These are phyloP conservation scores for Elsinoe batatas DNA, from an alignment of 2,329 filamentous ascomycete genomes.

Conservation along the genomic window DNA sequence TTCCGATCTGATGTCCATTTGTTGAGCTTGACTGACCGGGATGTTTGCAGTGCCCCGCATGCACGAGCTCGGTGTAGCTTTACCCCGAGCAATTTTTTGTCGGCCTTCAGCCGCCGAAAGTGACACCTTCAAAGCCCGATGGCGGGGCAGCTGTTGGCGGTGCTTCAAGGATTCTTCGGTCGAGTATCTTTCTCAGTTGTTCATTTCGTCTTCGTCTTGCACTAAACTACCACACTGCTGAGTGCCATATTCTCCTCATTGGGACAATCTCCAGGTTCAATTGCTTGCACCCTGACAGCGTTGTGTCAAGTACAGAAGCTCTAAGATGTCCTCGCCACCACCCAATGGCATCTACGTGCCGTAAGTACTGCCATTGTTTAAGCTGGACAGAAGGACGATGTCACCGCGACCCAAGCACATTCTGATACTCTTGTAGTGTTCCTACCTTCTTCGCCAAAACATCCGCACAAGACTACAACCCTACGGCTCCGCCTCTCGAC, in stretches of 20 bases:
- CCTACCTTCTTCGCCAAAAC: conserved; percentile 55
- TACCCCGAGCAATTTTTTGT: not conserved
- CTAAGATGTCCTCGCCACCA: conserved; percentile 31
- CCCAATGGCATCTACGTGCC: conserved; percentile 47
- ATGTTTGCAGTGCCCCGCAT: too few species aligned
- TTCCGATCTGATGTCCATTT: not conserved
- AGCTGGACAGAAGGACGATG: not conserved
- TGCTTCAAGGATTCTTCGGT: not conserved
- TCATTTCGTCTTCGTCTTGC: not conserved
- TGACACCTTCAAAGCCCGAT: not conserved
- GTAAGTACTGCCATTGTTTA: conserved; percentile 14
- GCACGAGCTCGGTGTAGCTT: not conserved
- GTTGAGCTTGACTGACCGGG: too few species aligned
- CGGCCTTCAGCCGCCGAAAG: not conserved
- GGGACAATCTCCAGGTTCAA: too few species aligned
- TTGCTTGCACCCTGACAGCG: too few species aligned
- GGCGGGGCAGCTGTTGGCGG: conserved; percentile 3
- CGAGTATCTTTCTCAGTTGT: not conserved
- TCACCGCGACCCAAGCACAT: too few species aligned
- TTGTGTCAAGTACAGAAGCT: not conserved
- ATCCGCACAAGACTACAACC: conserved; percentile 33
- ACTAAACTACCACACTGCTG: not conserved
- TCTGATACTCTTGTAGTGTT: conserved; percentile 25
- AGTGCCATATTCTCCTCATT: too few species aligned
- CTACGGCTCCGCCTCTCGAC: conserved; percentile 45